These are phyloP conservation scores for Teunomyces kruisii DNA, from an alignment of 805 yeast genomes.

Conservation along the genomic window DNA sequence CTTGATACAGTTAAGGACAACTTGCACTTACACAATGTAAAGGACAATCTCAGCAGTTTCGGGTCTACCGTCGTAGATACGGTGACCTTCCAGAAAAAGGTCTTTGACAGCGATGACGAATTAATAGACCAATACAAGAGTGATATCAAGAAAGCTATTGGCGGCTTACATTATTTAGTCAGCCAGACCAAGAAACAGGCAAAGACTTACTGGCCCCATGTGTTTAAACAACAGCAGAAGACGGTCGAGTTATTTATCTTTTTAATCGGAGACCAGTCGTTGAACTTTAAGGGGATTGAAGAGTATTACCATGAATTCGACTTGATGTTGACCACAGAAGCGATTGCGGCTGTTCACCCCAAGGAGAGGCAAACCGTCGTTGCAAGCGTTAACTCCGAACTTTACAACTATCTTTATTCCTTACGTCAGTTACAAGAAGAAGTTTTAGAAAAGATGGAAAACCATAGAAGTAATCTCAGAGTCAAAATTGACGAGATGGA, in stretches of 20 bases:
- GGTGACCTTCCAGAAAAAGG: slow-evolving; percentile 3
- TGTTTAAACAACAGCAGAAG: slow-evolving; percentile 33
- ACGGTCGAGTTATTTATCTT: slow-evolving; percentile 29
- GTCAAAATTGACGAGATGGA: slow-evolving; percentile 41
- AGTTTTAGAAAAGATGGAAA: slow-evolving; percentile 21
- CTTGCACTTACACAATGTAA: slow-evolving; percentile 1
- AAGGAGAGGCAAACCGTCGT: slow-evolving; percentile 29
- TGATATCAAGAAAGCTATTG: slow-evolving; percentile 23
- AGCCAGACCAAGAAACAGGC: slow-evolving; percentile 25
- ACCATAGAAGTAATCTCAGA: slow-evolving; percentile 27
- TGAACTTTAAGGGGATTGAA: slow-evolving; percentile 35
- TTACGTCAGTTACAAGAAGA: slow-evolving; percentile 15
- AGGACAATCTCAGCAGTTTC: slow-evolving; percentile 11
- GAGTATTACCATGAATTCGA: slow-evolving; percentile 32
- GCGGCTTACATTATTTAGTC: slow-evolving; percentile 43
- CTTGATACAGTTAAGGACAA: slow-evolving; percentile 2
- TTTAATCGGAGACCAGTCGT: slow-evolving; percentile 34
- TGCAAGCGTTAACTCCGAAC: slow-evolving; percentile 25
- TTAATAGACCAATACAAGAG: slow-evolving; percentile 13
- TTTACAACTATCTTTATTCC: slow-evolving; percentile 23
- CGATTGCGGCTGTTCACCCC: slow-evolving; percentile 35
- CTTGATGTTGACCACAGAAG: slow-evolving; percentile 24
- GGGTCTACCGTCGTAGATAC: slow-evolving; percentile 11
- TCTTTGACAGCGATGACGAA: slow-evolving; percentile 17
- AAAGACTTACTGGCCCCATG: slow-evolving; percentile 23